Evolutionary conservation across 2,329 filamentous ascomycete species (phyloP).

Genomic region (Aspergillus latus): DNA sequence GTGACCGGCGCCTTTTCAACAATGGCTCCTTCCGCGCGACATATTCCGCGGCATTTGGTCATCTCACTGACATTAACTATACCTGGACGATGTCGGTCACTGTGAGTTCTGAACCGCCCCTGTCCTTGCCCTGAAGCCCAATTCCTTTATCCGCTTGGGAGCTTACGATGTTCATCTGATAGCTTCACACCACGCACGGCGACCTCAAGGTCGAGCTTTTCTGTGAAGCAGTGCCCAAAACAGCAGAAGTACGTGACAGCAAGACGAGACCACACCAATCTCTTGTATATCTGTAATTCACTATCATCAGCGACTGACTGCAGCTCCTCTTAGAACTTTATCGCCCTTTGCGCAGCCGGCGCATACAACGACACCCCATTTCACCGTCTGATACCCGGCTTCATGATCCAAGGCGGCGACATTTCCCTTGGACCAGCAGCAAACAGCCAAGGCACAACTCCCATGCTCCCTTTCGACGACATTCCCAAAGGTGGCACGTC

Average conservation of each 20-base stretch:
- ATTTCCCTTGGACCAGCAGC: slow-evolving; percentile 48
- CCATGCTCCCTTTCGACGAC: slow-evolving; percentile 44
- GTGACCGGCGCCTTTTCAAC: slow-evolving; percentile 5
- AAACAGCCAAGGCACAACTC: slow-evolving; percentile 37
- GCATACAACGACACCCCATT: slow-evolving; percentile 63
- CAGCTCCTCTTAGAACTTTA: slow-evolving; percentile 55
- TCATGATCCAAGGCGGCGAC: slow-evolving; percentile 65
- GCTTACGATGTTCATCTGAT: background rate
- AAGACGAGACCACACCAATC: too few species aligned
- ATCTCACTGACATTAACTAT: background rate
- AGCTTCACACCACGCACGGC: slow-evolving; percentile 82
- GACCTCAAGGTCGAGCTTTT: slow-evolving; percentile 95
- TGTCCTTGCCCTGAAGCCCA: background rate
- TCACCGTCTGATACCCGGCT: slow-evolving; percentile 62
- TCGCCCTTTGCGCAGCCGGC: slow-evolving; percentile 62
- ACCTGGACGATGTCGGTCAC: slow-evolving; percentile 34
- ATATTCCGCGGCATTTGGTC: background rate
- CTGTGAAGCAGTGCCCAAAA: slow-evolving; percentile 91
- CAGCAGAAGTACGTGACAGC: slow-evolving; percentile 65
- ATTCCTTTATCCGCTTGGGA: background rate
- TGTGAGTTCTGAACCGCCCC: slow-evolving; percentile 22
- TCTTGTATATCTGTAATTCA: background rate
- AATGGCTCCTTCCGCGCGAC: background rate
- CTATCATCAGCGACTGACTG: slow-evolving; percentile 1
- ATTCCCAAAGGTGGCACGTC: slow-evolving; percentile 59